Conservation (phyloP, 352 stramenopile genomes). For the Bremia lactucae region DNA sequence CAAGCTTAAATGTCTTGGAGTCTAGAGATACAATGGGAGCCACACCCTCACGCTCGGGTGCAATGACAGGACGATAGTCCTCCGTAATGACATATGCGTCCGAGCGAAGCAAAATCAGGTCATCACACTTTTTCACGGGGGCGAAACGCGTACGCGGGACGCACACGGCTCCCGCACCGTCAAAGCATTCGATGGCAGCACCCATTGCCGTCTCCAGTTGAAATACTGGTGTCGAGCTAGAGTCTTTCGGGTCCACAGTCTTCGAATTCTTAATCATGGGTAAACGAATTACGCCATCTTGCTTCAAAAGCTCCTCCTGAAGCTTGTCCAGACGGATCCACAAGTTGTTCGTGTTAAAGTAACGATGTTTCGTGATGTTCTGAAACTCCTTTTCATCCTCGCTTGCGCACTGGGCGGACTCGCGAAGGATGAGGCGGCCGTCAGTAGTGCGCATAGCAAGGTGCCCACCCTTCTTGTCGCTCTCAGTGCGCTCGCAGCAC, state of each 20-base stretch:
- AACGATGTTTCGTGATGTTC: constrained; percentile 82
- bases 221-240: constrained; percentile 76
- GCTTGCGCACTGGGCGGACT: constrained; percentile 84
- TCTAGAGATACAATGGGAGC: constrained; percentile 94
- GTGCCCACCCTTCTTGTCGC: constrained; percentile 99
- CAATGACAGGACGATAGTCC: constrained; percentile 91
- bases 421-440: constrained; percentile 90
- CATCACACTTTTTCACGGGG: constrained; percentile 85
- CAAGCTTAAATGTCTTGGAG: constrained; percentile 97
- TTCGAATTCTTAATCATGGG: constrained; percentile 86
- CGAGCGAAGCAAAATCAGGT: constrained; percentile 89
- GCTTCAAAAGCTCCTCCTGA: constrained; percentile 62
- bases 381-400: constrained; percentile 76
- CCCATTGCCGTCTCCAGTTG: constrained; percentile 83
- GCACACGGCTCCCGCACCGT: constrained; percentile 75
- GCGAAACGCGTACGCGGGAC: constrained; percentile 83
- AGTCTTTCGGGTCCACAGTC: constrained; percentile 82
- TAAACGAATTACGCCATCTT: constrained; percentile 71
- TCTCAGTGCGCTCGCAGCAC: constrained; percentile 95
- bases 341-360: constrained; percentile 87
- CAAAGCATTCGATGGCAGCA: constrained; percentile 82
- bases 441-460: constrained; percentile 88
- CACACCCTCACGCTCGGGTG: constrained; percentile 88
- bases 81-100: constrained; percentile 97
- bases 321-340: constrained; percentile 86